Evolutionary conservation across 441 rosid genomes (phyloP), one percentile per base, ranked within the genome.

Genomic region (Metrosideros polymorpha): DNA sequence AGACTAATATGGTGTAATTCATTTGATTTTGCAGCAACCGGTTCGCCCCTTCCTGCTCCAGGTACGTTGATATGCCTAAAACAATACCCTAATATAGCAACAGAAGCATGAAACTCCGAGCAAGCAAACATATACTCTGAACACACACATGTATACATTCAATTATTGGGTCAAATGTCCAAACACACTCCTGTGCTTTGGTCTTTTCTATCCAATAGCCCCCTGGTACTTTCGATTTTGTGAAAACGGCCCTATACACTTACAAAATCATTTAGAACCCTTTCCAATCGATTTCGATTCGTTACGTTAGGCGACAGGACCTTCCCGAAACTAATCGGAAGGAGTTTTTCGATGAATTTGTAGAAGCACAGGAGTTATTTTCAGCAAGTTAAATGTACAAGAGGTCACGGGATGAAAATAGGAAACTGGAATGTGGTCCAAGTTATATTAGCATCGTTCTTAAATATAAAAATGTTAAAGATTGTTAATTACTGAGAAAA

Each of bases 21-120:
- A 10, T 35, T 82, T 89, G 54, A 12, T 85, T 87, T 91, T 89
- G 91, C 93, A 94, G 98, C 95, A 82, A 85, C 99, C 55, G 98
- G 96, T 39, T 47, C 92, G 51, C 98, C 97, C 87, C 91, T 95
- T 14, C 99, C 98, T 76, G 92, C 98, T 85, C 98, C 98, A 92
- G 96, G 94, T 94, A 92, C 59, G 61, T 83, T 71, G 47, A 66
- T 6, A 19, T 66, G 77, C 45, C 45, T 22, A 10, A 1, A 71
- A 71, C 9, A 2, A 39, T 12, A 39, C 27, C 25, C 43, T 71
- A 9, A 71, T 24, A 12, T 39, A 22, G 79, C 79, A 43, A 82
- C 18, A 35, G 27, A 32, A 71, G 27, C 42, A 35, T 35, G 82
- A 71, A 22, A 9, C 47, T 35, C 27, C 35, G 47, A 71, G 82